Evolutionary conservation across 352 stramenopile species (phyloP), one percentile per base, ranked within the genome.

Genomic region (Saprolegnia diclina): DNA sequence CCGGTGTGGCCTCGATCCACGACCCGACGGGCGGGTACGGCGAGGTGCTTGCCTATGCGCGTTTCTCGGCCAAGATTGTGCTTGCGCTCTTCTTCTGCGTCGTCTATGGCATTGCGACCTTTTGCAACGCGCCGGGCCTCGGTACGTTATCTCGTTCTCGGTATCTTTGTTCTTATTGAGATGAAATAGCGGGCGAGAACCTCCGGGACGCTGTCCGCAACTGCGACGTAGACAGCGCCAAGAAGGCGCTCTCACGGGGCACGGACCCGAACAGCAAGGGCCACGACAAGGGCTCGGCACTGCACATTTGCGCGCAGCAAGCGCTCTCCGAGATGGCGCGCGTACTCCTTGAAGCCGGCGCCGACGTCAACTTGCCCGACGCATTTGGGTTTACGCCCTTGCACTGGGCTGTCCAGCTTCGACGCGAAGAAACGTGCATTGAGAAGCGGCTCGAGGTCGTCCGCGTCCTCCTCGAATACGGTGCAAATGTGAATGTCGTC

Each of bases 301-400:
- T 94, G n/a, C 84, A 94, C 52, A 83, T 94, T 48, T 92, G 84
- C 64, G 83, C 72, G 0, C 84, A 94, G 56, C 86, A 94, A 75
- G 84, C 86, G 1, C 79, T 91, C 61, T 70, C 77, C 57, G 76
- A 75, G 19, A 79, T 78, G 0, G 83, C 81, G 1, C 78, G 85
- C 22, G 62, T 83, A 32, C 75, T 94, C 56, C 76, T 94, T 10
- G 80, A 85, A 56, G 73, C 85, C 61, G 74, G 77, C 48, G 83
- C 84, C n/a, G 76, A 91, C 56, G 74, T 79, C 3, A 91, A 92
- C 56, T 62, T 81, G 18, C 53, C 54, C 5, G 83, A 91, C 71
- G 72, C 78, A 4, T 70, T 92, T 40, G 84, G 84, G 4, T 91
- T 92, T 50, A 89, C 84, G 13, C 84, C 86, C 10, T 63, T 92